phyloP scores from a whole-genome alignment of 495 filamentous ascomycete species.

The Aspergillus steynii region DNA sequence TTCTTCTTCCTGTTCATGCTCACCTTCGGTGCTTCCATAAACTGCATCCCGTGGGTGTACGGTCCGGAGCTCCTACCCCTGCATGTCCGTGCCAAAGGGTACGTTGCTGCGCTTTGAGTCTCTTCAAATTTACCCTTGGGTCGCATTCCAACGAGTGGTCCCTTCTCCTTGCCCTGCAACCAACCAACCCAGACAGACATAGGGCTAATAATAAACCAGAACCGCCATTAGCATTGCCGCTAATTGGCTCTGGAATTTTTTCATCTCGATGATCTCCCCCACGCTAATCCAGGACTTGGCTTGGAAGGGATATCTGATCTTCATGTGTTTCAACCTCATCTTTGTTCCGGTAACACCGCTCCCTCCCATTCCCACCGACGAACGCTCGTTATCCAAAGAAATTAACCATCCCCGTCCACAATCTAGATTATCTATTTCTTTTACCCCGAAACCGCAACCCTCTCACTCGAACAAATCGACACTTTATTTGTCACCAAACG shows the following conservation, averaged over 20 bases:
- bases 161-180: neutral
- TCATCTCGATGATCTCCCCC: constrained; percentile 60
- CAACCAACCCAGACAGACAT: neutral
- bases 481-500: constrained; percentile 29
- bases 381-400: neutral
- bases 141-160: constrained; percentile 3
- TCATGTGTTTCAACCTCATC: constrained; percentile 53
- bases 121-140: neutral
- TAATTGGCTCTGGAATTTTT: constrained; percentile 53
- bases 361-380: constrained; percentile 2
- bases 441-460: constrained; percentile 44
- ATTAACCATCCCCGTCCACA: too few species aligned
- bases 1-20: constrained; percentile 56
- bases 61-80: constrained; percentile 47
- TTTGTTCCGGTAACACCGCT: constrained; percentile 37
- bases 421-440: constrained; percentile 40
- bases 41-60: constrained; percentile 52
- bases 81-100: constrained; percentile 44
- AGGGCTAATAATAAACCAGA: constrained; percentile 13
- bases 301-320: constrained; percentile 63
- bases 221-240: constrained; percentile 35
- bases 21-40: constrained; percentile 49
- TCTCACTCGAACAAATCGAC: constrained; percentile 44
- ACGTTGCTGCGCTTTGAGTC: constrained; percentile 10
- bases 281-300: constrained; percentile 49